Conservation (phyloP, 176 grass and related monocot species). For the Olyra latifolia region DNA sequence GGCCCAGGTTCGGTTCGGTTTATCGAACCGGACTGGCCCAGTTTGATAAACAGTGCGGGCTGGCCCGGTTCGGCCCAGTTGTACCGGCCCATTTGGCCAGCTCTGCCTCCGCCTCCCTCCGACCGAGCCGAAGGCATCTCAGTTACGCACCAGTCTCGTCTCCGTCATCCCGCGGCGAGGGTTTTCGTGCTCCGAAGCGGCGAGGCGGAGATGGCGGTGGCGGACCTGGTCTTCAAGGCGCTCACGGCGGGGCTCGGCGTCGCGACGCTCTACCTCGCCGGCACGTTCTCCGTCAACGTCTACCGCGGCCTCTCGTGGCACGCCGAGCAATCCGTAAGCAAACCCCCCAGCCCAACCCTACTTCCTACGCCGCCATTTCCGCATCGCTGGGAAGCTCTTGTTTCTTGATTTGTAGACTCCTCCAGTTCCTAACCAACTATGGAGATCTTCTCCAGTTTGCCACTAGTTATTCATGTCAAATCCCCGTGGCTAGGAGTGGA, state of each 20-base stretch:
- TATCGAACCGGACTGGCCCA: too few relatives aligned
- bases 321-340: slow-evolving; percentile 74
- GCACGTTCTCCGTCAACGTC: slow-evolving; percentile 89
- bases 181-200: slow-evolving; percentile 31
- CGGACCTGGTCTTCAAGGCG: slow-evolving; percentile 77
- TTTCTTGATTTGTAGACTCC: neutral
- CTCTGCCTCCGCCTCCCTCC: too few relatives aligned
- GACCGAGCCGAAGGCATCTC: too few relatives aligned
- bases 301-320: slow-evolving; percentile 92
- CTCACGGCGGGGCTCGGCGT: slow-evolving; percentile 67
- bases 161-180: slow-evolving; percentile 31
- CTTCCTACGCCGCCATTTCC: neutral
- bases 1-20: too few relatives aligned
- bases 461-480: neutral
- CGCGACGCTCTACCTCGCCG: slow-evolving; percentile 72
- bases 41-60: too few relatives aligned
- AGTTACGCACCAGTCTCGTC: neutral
- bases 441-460: neutral
- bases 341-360: neutral
- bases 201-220: slow-evolving; percentile 40
- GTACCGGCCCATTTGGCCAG: too few relatives aligned
- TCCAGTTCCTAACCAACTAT: neutral
- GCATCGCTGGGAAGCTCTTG: neutral
- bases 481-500: neutral
- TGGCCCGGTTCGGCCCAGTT: too few relatives aligned